Base-by-base conservation (phyloP, 163 green algal species). In the Trebouxia gelatinosa region DNA sequence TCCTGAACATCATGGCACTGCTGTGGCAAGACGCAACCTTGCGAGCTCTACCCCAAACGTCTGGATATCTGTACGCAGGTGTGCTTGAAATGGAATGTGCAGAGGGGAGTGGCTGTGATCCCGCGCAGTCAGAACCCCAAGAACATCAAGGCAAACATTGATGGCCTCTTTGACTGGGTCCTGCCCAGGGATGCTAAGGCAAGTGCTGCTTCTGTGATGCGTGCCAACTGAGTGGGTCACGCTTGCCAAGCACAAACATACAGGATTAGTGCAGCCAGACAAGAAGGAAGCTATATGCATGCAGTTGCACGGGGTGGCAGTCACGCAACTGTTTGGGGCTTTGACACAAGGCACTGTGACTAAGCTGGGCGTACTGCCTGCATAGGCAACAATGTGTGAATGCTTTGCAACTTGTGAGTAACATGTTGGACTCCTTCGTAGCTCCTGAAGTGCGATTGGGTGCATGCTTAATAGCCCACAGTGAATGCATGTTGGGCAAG, bases 11-110 rank as follows among this genome's bases (percentile, higher is more conserved):
- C n/a, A n/a, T n/a, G n/a, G 48, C 48, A 59, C 48, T 28, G 48
- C 48, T 59, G 48, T 23, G 19, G 48, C 48, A 19, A 59, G 19
- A 19, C 23, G 48, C 48, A 2, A 19, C 3, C 3, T 28, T 3
- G 26, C 3, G 2, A 59, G 19, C 48, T 23, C 48, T 59, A n/a
- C 13, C 46, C 13, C 17, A 58, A n/a, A 58, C 46, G 17, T 58
- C 13, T 58, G 17, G 46, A 58, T 17, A 58, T 58, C 13, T n/a
- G n/a, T n/a, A 23, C 48, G 61, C 85, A 96, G 88, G 88, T 95
- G 17, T 77, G 93, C 62, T 70, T 96, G n/a, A 88, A 89, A 80
- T 97, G 91, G 90, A 94, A 94, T 79, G 82, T 93, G 65, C 92
- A 97, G 86, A 85, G 91, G 28, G 92, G 92, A 3, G 89, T 94